Base-by-base conservation (phyloP, 768 basidiomycete genomes). In the Hericium alpestre region DNA sequence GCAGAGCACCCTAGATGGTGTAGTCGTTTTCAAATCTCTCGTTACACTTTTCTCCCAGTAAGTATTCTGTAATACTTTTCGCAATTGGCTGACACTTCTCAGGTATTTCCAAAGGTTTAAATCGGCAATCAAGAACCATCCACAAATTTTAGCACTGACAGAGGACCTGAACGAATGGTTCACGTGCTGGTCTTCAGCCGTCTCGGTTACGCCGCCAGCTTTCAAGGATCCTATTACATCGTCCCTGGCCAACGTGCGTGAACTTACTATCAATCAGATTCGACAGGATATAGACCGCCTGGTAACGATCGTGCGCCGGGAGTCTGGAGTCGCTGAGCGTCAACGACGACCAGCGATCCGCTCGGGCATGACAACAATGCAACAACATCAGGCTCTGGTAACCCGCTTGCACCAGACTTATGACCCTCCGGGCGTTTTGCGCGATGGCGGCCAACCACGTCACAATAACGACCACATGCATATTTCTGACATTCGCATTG, bases 401-500 rank as follows among this genome's bases (percentile, higher is more conserved):
- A 74, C 54, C 71, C 77, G 11, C 60, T 77, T 59, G 62, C 66
- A 40, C 66, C 66, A 68, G 22, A 68, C 63, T 4, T 86, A 79
- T 59, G 77, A 81, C 27, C 79, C 79, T 3, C 84, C 86, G 0
- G 85, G 84, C 9, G 64, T 64, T 0, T 67, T 78, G 1, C 76
- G 79, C 11, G 27, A 54, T 1, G 74, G 71, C 0, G 83, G 83
- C 0, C 23, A 13, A 27, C 74, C 76, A 0, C 77, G 87, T 1
- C 87, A 90, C 58, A 81, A 90, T 64, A 90, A 89, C 55, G 87
- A 88, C 61, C 72, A 68, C 48, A 65, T 68, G 23, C 74, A 82
- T 39, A 82, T 89, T 10, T 23, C 63, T 1, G 70, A 80, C 2
- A 86, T 90, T 47, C 72, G 79, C n/a, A 76, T 88, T 50, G 80